Percentiles rank a stretch among this genome's conserved stretches.
Conservation (phyloP, 345 rosid species). For the Populus euphratica region DNA sequence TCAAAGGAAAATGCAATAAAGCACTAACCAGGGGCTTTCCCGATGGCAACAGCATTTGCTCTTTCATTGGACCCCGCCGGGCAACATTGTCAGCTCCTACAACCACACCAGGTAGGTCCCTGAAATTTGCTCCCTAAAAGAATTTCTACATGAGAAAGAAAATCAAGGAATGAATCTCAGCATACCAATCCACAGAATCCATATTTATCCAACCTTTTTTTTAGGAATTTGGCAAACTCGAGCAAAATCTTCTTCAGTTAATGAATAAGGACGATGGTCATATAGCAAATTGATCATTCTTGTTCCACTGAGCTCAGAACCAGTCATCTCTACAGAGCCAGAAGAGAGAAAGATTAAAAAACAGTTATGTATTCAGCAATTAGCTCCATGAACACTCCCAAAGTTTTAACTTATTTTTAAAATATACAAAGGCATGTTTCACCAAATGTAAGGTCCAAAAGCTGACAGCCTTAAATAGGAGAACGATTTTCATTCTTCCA, state of each 20-base stretch:
- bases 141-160: constrained; percentile 15
- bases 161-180: constrained; percentile 3
- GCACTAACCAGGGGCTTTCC: constrained; percentile 74
- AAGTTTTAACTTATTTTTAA: neutral
- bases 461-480: neutral
- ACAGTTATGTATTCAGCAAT: neutral
- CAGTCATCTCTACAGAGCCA: constrained; percentile 56
- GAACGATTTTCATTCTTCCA: too few species aligned
- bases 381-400: neutral
- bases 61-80: constrained; percentile 49
- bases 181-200: neutral
- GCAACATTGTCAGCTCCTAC: constrained; percentile 66
- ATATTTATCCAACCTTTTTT: constrained; percentile 54
- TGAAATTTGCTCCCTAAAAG: constrained; percentile 81
- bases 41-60: constrained; percentile 57
- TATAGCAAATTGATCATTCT: constrained; percentile 35
- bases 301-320: constrained; percentile 33
- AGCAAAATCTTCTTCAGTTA: constrained; percentile 54
- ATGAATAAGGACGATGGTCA: constrained; percentile 63
- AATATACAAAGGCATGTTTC: neutral
- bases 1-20: constrained; percentile 4
- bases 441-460: neutral
- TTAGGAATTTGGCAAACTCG: constrained; percentile 84
- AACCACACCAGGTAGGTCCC: constrained; percentile 84
- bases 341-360: constrained; percentile 1